Evolutionary conservation across 257 asterid species (phyloP).

Genomic region (Thymus quinquecostatus): DNA sequence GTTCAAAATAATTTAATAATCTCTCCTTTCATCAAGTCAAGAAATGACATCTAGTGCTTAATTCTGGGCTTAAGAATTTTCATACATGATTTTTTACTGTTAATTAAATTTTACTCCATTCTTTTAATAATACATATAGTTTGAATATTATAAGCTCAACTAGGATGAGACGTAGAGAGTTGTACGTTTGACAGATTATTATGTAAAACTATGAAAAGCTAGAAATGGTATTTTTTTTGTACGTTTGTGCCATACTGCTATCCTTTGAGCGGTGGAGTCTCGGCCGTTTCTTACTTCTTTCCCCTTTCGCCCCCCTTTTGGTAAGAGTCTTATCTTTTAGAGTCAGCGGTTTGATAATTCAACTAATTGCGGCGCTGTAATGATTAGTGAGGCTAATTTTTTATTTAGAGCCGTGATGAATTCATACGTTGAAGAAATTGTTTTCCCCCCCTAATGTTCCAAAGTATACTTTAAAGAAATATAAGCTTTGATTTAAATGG

Average conservation of each 20-base stretch:
- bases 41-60: too few species aligned
- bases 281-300: slow-evolving; percentile 8
- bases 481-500: not conserved
- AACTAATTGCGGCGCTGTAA: slow-evolving; percentile 1
- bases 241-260: slow-evolving; percentile 26
- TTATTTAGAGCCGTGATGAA: not conserved
- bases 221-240: slow-evolving; percentile 9
- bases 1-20: not conserved
- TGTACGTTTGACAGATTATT: too few species aligned
- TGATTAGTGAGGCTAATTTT: not conserved
- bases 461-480: not conserved
- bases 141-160: too few species aligned
- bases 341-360: not conserved
- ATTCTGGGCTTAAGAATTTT: too few species aligned
- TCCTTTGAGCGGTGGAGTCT: slow-evolving; percentile 30
- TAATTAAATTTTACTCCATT: too few species aligned
- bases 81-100: too few species aligned
- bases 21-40: not conserved
- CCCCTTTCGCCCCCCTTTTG: slow-evolving; percentile 13
- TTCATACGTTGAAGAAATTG: not conserved
- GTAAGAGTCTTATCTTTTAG: slow-evolving; percentile 10
- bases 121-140: too few species aligned
- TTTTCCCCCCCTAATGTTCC: too few species aligned
- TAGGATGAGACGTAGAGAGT: too few species aligned
- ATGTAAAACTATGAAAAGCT: not conserved